Base-by-base conservation (phyloP, 495 filamentous ascomycete genomes). In the Jackrogersella multiformis region DNA sequence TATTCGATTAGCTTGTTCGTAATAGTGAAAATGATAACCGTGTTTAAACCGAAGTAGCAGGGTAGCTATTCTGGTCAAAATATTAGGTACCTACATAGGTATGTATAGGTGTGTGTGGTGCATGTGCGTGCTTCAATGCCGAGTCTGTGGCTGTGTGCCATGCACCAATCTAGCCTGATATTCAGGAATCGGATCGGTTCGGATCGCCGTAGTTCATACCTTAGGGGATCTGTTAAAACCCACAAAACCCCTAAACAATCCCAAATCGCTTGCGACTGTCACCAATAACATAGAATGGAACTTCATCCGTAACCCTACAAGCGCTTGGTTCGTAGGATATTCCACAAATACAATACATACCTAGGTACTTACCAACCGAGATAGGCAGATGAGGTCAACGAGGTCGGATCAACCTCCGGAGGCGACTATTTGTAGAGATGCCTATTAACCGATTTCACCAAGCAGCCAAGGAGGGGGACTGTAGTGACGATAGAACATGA, bases 301-400 rank as follows among this genome's bases (percentile, higher is more conserved):
- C n/a, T 6, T 38, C 2, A 24, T 59, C 55, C 46, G 49, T 30
- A 42, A 9, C 18, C 30, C 20, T 58, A 38, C 7, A 38, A 8
- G 32, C 10, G 30, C 45, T 53, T 32, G 36, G 21, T 16, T n/a
- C 42, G 46, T 62, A 45, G 58, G n/a, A 55, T 46, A 39, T 39
- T 48, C 59, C 53, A 64, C 54, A 69, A 32, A 13, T 52, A 41
- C n/a, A n/a, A n/a, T n/a, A n/a, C n/a, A n/a, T n/a, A n/a, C n/a
- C n/a, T n/a, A n/a, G n/a, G n/a, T 53, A 30, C 48, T 64, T 44
- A 55, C 66, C 53, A 28, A 56, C 54, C 55, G 34, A 64, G 51
- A 56, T 20, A 55, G 32, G 39, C n/a, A n/a, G n/a, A n/a, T n/a
- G n/a, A n/a, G 20, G 10, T 5, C 41, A 35, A 44, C 55, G 32